phyloP scores from a whole-genome alignment of 2,329 filamentous ascomycete species.

The Diplodia scrobiculata region DNA sequence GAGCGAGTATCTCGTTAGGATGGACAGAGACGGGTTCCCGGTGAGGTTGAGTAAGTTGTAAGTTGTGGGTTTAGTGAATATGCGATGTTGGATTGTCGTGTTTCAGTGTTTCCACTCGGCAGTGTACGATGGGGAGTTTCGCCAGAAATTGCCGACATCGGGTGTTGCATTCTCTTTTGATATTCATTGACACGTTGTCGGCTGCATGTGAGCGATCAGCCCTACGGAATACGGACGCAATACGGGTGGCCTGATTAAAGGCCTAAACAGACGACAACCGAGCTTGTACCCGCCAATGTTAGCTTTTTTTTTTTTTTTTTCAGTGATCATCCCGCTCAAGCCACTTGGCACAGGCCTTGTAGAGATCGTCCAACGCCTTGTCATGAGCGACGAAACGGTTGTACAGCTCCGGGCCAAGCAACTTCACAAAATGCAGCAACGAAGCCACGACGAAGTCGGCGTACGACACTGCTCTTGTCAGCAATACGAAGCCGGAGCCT shows the following conservation, averaged over 20 bases:
- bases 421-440: slow-evolving; percentile 51
- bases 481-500: slow-evolving; percentile 7
- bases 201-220: not conserved
- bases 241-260: slow-evolving; percentile 1
- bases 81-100: not conserved
- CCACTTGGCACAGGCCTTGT: slow-evolving; percentile 47
- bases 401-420: slow-evolving; percentile 44
- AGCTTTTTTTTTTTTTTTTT: not conserved
- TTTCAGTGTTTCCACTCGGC: not conserved
- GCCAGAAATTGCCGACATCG: not conserved
- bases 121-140: not conserved
- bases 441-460: slow-evolving; percentile 58
- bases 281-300: not conserved
- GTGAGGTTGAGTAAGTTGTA: slow-evolving; percentile 7
- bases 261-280: slow-evolving; percentile 6
- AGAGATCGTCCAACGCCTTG: slow-evolving; percentile 40
- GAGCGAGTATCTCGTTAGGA: slow-evolving; percentile 1
- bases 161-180: not conserved
- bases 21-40: slow-evolving; percentile 19
- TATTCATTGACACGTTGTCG: not conserved
- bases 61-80: not conserved
- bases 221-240: slow-evolving; percentile 11
- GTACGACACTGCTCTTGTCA: slow-evolving; percentile 41
- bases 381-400: slow-evolving; percentile 47
- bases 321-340: slow-evolving; percentile 44